Base-by-base conservation (phyloP, 2,329 filamentous ascomycete species). In the Paraphaeosphaeria sporulosa region DNA sequence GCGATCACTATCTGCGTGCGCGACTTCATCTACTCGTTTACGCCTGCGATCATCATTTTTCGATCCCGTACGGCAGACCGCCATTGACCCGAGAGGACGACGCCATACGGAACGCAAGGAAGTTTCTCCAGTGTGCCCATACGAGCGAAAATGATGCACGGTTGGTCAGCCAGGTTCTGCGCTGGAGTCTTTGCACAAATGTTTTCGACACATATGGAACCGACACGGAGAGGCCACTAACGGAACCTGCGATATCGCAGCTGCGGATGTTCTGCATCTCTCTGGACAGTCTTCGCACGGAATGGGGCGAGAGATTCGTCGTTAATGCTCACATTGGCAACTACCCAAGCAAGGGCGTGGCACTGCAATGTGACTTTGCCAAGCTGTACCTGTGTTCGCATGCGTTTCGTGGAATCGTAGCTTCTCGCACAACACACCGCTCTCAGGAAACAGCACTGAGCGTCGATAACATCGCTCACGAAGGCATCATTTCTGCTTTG, bases 311-410 rank as follows among this genome's bases (percentile, higher is more conserved):
- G 6, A 53, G 5, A 17, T 46, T 57, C 84, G 82, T 74, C 49
- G 79, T 79, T 34, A 82, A 82, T 60, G 76, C 77, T 57, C 79
- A 82, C 62, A 77, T 85, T 38, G 79, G 81, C 42, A 76, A 78
- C 53, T 85, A 84, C 65, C 83, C 83, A 21, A 79, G 80, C 55
- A 83, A 83, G 69, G 82, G 81, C 25, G 81, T 84, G 7, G 76
- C 76, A 30, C 74, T 85, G 60, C 82, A 85, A 64, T 83, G 83
- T 61, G 76, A 84, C 66, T 85, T 84, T 65, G 83, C 81, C 49
- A 79, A 82, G 50, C 71, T 85, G 19, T 81, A 84, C 49, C 71
- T 85, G 9, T 81, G 83, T 47, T 84, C 83, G 4, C 79, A 84
- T 27, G 82, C 82, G 32, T 69, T 85, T 25, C 79, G 82, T 32